These are phyloP conservation scores for Nicotiana otophora DNA, from an alignment of 257 asterid genomes.

Conservation along the genomic window DNA sequence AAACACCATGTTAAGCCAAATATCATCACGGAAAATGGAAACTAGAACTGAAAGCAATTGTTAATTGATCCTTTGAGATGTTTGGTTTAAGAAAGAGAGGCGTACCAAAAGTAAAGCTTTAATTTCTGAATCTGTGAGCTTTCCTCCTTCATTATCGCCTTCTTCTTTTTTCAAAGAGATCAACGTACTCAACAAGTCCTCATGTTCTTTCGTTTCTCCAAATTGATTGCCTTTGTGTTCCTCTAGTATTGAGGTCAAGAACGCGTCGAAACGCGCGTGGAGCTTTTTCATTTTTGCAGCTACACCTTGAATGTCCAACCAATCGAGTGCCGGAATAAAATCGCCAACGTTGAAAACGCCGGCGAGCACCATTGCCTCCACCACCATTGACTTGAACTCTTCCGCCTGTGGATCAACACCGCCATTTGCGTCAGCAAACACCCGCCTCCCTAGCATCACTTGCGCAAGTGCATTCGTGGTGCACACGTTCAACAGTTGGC, in stretches of 20 bases:
- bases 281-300: constrained; percentile 70
- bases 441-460: constrained; percentile 63
- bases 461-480: constrained; percentile 71
- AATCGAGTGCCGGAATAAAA: constrained; percentile 66
- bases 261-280: constrained; percentile 66
- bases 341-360: constrained; percentile 89
- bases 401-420: constrained; percentile 64
- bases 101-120: constrained; percentile 84
- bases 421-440: constrained; percentile 48
- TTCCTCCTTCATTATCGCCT: constrained; percentile 40
- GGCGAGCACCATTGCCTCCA: constrained; percentile 71
- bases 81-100: background rate
- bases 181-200: constrained; percentile 51
- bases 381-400: constrained; percentile 78
- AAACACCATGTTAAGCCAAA: too few species aligned
- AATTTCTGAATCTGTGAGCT: constrained; percentile 60
- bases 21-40: background rate
- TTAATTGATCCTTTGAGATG: background rate
- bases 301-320: constrained; percentile 72
- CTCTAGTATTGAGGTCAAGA: constrained; percentile 44
- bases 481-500: constrained; percentile 55
- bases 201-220: background rate
- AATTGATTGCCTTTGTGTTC: constrained; percentile 42
- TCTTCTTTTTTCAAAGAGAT: constrained; percentile 46
- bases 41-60: background rate